These are phyloP conservation scores for Trypethelium eluteriae DNA, from an alignment of 495 filamentous ascomycete species.

Conservation along the genomic window DNA sequence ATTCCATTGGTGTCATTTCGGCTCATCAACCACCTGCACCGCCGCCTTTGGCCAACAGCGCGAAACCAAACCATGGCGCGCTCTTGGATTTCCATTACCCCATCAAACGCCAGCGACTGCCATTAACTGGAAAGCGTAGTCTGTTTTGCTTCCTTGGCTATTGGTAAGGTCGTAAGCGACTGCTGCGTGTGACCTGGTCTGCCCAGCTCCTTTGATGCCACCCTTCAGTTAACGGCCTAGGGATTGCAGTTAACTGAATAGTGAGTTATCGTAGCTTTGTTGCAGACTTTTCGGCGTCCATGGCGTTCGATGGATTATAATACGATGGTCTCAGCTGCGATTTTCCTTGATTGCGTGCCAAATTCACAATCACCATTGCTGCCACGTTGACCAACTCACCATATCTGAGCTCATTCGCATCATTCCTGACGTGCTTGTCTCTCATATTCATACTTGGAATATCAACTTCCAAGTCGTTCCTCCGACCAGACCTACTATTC, in stretches of 20 bases:
- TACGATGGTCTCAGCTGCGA: neutral
- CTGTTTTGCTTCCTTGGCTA: slow-evolving; percentile 6
- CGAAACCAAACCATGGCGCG: neutral
- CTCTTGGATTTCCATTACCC: neutral
- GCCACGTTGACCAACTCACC: slow-evolving; percentile 1
- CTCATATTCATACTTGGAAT: neutral
- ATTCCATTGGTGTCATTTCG: neutral
- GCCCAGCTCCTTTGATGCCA: slow-evolving; percentile 18
- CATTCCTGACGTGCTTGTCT: neutral
- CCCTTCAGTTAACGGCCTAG: slow-evolving; percentile 16
- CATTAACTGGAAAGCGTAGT: slow-evolving; percentile 32
- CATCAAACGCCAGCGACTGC: slow-evolving; percentile 15
- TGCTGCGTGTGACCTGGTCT: slow-evolving; percentile 13
- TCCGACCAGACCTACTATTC: no score
- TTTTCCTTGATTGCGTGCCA: neutral
- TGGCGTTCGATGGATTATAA: slow-evolving; percentile 15
- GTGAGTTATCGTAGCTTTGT: slow-evolving; percentile 6
- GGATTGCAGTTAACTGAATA: slow-evolving; percentile 22
- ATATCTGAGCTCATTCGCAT: no score
- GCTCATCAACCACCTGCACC: neutral
- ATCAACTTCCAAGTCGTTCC: neutral
- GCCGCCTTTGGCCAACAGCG: neutral
- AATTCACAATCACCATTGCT: neutral
- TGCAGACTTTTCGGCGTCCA: slow-evolving; percentile 10
- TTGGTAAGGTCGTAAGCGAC: neutral